phyloP scores from a whole-genome alignment of 345 rosid species.

The Syzygium aromaticum region DNA sequence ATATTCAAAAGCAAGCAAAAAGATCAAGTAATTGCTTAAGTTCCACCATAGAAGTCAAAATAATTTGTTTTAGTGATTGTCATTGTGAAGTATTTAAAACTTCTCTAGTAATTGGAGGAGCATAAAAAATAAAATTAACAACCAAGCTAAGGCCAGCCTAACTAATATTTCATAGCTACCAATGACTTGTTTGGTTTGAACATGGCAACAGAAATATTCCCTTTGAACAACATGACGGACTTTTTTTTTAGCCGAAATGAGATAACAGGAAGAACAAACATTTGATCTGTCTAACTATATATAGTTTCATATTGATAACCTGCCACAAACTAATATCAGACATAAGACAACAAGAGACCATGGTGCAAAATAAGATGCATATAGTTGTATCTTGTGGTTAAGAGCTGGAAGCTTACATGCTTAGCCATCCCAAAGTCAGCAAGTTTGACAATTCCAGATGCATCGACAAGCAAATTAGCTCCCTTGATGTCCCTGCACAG shows the following conservation, averaged over 20 bases:
- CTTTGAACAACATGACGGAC: not conserved
- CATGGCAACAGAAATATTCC: not conserved
- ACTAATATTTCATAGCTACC: not conserved
- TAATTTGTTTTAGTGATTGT: not conserved
- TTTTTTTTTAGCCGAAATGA: not conserved
- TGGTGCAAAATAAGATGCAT: not conserved
- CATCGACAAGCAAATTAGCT: slow-evolving; percentile 96
- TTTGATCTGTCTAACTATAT: not conserved
- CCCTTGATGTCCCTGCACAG: slow-evolving; percentile 90
- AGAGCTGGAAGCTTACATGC: slow-evolving; percentile 48
- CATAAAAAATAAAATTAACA: not conserved
- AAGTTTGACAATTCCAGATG: slow-evolving; percentile 90
- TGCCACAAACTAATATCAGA: not conserved
- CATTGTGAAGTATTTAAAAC: not conserved
- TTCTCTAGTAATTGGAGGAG: not conserved
- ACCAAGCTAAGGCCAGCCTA: not conserved
- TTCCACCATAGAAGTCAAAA: not conserved
- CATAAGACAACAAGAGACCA: not conserved
- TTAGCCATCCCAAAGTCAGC: slow-evolving; percentile 99
- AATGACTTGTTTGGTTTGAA: not conserved
- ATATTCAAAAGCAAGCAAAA: not conserved
- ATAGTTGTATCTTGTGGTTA: not conserved
- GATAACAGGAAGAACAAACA: not conserved
- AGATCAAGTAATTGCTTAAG: not conserved
- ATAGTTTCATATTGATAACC: not conserved